A percentile compares a stretch with the other conserved stretches of the same genome.
These are phyloP conservation scores for Castanea crenata DNA, from an alignment of 306 rosid species.

Conservation along the genomic window DNA sequence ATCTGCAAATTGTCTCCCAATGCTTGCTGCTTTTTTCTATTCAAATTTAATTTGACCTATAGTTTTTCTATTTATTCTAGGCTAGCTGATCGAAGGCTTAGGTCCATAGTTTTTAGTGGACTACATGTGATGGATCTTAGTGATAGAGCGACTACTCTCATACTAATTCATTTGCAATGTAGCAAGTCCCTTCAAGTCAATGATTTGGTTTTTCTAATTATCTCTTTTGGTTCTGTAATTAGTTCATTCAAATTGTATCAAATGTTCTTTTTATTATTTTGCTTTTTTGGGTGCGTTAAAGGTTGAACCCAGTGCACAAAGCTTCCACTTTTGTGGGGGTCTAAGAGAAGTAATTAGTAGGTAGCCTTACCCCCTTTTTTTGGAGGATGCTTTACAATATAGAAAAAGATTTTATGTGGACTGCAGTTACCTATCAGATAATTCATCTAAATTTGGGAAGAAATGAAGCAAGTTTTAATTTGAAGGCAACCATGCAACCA, in stretches of 20 bases:
- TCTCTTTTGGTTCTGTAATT: neutral
- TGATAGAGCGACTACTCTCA: neutral
- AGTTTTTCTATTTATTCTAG: neutral
- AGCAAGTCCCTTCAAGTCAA: neutral
- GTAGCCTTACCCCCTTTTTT: too few species aligned
- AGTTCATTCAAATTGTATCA: neutral
- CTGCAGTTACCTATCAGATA: neutral
- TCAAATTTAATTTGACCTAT: neutral
- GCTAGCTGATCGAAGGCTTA: constrained; percentile 7
- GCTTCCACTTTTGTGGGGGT: too few species aligned
- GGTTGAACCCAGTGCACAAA: too few species aligned
- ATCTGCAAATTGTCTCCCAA: neutral
- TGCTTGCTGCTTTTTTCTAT: neutral
- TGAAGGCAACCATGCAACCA: neutral
- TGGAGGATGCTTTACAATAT: neutral
- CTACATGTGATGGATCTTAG: constrained; percentile 3
- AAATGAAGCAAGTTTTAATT: neutral
- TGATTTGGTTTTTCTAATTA: neutral
- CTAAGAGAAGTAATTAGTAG: too few species aligned
- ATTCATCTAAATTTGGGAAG: neutral
- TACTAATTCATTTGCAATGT: neutral
- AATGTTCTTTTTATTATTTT: neutral
- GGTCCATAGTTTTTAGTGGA: constrained; percentile 3
- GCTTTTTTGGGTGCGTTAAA: neutral
- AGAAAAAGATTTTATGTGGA: neutral